A percentile compares a stretch with the other conserved stretches of the same genome.
Conservation (phyloP, 2,329 filamentous ascomycete species). For the Cadophora sp. region DNA sequence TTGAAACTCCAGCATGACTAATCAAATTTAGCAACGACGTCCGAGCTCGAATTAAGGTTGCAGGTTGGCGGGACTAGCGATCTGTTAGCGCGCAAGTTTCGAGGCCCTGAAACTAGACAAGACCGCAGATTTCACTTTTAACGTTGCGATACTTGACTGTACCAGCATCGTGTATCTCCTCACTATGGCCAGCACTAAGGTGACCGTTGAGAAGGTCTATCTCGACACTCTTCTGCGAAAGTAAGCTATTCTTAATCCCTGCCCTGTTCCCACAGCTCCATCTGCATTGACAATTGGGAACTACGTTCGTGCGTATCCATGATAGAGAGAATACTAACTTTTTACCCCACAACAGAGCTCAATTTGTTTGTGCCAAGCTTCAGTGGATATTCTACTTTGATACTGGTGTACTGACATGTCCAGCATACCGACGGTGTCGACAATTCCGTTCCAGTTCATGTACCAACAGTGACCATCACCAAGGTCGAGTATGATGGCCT, state of each 20-base stretch:
- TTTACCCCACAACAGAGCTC: slow-evolving; percentile 47
- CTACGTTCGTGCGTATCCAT: slow-evolving; percentile 5
- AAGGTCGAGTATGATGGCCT: slow-evolving; percentile 67
- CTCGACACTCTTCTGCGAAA: slow-evolving; percentile 67
- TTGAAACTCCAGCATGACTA: background rate
- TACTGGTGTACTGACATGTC: slow-evolving; percentile 18
- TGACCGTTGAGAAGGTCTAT: slow-evolving; percentile 66
- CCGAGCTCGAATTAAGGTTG: slow-evolving; percentile 11
- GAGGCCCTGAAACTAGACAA: background rate
- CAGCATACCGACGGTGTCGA: slow-evolving; percentile 50
- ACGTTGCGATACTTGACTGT: slow-evolving; percentile 32
- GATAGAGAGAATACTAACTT: slow-evolving; percentile 29
- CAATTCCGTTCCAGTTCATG: slow-evolving; percentile 43
- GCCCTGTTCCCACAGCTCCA: slow-evolving; percentile 8
- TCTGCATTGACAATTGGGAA: slow-evolving; percentile 7
- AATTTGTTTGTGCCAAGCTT: slow-evolving; percentile 51
- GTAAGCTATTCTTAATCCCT: slow-evolving; percentile 50
- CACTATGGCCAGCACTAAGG: slow-evolving; percentile 44
- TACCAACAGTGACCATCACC: slow-evolving; percentile 58
- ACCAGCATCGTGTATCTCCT: slow-evolving; percentile 25
- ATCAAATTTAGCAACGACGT: background rate
- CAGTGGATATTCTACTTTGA: background rate
- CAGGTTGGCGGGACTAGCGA: background rate
- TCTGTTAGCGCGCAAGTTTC: background rate
- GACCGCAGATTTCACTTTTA: slow-evolving; percentile 8